Evolutionary conservation across 352 stramenopile species (phyloP).

Genomic region (Saprolegnia parasitica): DNA sequence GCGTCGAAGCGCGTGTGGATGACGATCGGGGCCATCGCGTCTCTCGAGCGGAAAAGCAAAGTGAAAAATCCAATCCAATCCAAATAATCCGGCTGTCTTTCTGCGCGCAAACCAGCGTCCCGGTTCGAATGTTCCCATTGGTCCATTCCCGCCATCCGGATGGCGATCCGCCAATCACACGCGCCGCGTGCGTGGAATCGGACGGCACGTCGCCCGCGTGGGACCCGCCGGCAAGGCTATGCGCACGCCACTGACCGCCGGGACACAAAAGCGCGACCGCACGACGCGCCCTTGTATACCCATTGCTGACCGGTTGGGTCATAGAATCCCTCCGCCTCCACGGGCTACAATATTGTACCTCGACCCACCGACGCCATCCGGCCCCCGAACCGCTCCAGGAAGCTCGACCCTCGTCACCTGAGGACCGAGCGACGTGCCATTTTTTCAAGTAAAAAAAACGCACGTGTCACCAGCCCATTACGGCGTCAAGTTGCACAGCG

Average conservation of each 20-base stretch:
- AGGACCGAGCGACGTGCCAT: too few relatives aligned
- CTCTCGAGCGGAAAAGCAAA: not conserved
- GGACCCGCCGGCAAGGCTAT: not conserved
- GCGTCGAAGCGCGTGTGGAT: constrained; percentile 1
- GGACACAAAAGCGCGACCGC: too few relatives aligned
- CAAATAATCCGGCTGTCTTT: not conserved
- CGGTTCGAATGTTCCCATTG: not conserved
- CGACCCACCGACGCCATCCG: too few relatives aligned
- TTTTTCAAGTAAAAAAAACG: too few relatives aligned
- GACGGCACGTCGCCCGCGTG: not conserved
- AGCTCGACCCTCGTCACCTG: too few relatives aligned
- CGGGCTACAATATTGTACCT: too few relatives aligned
- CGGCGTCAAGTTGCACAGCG: too few relatives aligned
- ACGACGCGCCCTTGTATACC: too few relatives aligned
- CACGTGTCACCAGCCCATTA: too few relatives aligned
- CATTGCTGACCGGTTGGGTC: too few relatives aligned
- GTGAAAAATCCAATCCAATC: not conserved
- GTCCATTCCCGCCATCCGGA: not conserved
- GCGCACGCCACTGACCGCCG: not conserved
- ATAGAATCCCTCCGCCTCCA: too few relatives aligned
- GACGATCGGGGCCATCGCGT: constrained; percentile 6
- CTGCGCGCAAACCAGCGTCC: not conserved
- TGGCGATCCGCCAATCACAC: not conserved
- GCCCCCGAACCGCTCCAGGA: too few relatives aligned
- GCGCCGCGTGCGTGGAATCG: not conserved